Base-by-base conservation (phyloP, 192 early-diverging fungal species). In the Mortierella claussenii region DNA sequence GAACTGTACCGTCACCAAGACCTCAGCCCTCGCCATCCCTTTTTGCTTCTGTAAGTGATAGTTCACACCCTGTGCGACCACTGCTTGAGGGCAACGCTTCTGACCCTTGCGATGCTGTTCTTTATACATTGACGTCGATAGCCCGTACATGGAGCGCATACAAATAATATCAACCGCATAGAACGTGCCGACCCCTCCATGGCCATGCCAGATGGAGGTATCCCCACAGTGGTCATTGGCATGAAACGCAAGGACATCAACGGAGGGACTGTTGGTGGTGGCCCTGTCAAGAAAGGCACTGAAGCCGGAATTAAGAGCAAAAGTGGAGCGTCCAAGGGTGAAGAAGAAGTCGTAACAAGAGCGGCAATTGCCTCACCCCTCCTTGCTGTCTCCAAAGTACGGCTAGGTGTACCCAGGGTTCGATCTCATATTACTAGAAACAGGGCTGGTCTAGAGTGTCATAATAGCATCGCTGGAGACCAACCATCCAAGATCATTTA, bases 321-420 rank as follows among this genome's bases (percentile, higher is more conserved):
- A 33, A n/a, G 21, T 0, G 60, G 59, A 32, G 2, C 44, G 46
- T 52, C 56, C 26, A 69, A 69, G 53, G 40, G 32, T 9, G 54
- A 60, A 2, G 68, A 80, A 26, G 60, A 68, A 12, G n/a, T 34
- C 12, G 31, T 45, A 2, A 55, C 81, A 37, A 65, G 80, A 27
- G 24, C 60, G 8, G 79, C 83, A 4, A 54, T 83, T 17, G 60
- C 80, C 4, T 69, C 83, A 6, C 81, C 83, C 3, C 49, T 81
- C 2, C 54, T 86, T 9, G 45, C 68, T 11, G 76, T 81, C 28
- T 83, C 82, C 21, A 73, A 78, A 60, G 69, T 86, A 24, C 78
- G 81, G 47, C 49, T 88, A 28, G 85, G 82, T 2, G 45, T 76
- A 7, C 87, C 85, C 2, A 76, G 73, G 26, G 80, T 88, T 18